These are phyloP conservation scores for Pharnaceum exiguum DNA, from an alignment of 148 eudicot genomes.

Conservation along the genomic window DNA sequence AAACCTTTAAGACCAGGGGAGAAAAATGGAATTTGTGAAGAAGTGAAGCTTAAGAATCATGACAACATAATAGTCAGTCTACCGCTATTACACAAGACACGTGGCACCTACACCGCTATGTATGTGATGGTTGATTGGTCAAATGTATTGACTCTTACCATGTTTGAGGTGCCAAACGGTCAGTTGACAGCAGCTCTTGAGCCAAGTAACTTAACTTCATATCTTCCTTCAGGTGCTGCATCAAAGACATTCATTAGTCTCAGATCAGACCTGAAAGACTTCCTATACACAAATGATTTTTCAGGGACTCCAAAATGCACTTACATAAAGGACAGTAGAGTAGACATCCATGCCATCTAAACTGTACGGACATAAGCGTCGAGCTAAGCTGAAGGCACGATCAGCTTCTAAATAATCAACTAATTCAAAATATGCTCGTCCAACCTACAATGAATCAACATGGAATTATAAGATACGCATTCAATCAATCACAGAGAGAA, in stretches of 20 bases:
- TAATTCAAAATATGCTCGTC: conserved; percentile 85
- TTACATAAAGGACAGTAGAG: conserved; percentile 92
- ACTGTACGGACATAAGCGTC: conserved; percentile 78
- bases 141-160: no score
- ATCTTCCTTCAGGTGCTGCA: conserved; percentile 93
- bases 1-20: no score
- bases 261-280: conserved; percentile 2
- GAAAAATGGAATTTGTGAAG: no score
- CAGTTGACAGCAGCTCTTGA: conserved; percentile 90
- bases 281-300: not conserved
- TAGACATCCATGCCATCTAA: conserved; percentile 97
- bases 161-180: conserved; percentile 94
- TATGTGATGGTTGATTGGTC: no score
- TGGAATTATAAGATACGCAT: not conserved
- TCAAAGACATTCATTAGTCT: conserved; percentile 1
- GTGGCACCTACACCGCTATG: no score
- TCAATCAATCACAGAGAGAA: no score
- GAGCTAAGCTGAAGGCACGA: conserved; percentile 85
- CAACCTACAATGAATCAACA: conserved; percentile 51
- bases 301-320: conserved; percentile 16
- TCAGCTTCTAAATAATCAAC: conserved; percentile 96
- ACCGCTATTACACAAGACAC: no score
- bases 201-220: conserved; percentile 97
- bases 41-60: no score
- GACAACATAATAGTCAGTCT: no score